A percentile compares a stretch with the other conserved stretches of the same genome.
These are phyloP conservation scores for Avena insularis DNA, from an alignment of 176 grass and related monocot genomes.

Conservation along the genomic window DNA sequence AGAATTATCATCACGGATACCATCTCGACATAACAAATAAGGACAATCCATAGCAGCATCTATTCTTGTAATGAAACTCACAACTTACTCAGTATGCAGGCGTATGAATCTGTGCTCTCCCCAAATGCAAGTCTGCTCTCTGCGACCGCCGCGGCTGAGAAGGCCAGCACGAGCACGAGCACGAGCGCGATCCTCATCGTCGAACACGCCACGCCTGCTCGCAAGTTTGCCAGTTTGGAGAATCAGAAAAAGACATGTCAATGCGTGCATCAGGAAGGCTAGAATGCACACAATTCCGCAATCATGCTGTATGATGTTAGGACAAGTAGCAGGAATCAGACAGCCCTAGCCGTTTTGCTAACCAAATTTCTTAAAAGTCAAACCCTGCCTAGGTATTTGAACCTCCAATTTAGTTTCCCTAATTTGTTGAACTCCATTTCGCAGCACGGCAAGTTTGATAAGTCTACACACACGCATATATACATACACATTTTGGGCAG, in stretches of 20 bases:
- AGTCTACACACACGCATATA: background rate
- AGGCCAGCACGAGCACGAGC: slow-evolving; percentile 34
- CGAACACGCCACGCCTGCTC: slow-evolving; percentile 38
- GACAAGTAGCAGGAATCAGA: background rate
- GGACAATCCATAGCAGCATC: background rate
- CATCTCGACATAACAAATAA: slow-evolving; percentile 1
- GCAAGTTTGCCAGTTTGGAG: slow-evolving; percentile 16
- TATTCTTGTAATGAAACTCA: background rate
- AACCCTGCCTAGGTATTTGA: background rate
- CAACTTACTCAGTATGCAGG: slow-evolving; percentile 47
- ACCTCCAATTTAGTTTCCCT: background rate
- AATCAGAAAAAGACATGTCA: background rate
- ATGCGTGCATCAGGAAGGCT: background rate
- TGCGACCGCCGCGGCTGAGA: background rate
- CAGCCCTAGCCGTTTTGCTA: background rate
- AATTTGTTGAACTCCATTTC: background rate
- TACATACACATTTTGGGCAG: background rate
- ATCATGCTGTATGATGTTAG: background rate
- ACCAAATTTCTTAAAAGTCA: slow-evolving; percentile 3
- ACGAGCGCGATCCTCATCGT: slow-evolving; percentile 4
- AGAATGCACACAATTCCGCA: background rate
- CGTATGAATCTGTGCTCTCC: slow-evolving; percentile 21
- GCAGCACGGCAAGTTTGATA: background rate
- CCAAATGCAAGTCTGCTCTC: slow-evolving; percentile 27
- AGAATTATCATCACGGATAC: background rate